Conservation (phyloP, 208 protist genomes). For the Angomonas ambiguus region DNA sequence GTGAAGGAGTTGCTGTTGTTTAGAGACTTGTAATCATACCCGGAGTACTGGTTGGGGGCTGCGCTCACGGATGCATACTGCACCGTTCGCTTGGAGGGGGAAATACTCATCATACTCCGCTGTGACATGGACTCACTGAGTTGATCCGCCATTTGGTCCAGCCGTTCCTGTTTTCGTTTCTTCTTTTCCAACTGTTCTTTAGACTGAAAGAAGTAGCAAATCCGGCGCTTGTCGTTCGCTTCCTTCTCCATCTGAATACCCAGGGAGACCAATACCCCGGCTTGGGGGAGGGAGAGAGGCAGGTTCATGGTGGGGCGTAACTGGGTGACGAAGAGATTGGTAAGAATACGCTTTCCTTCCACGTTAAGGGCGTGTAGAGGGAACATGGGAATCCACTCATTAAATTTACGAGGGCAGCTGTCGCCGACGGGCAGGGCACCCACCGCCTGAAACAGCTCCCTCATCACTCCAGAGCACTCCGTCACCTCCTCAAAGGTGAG, state of each 20-base stretch:
- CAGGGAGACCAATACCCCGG: constrained; percentile 33
- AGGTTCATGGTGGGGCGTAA: constrained; percentile 22
- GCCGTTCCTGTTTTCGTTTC: neutral
- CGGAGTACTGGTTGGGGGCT: neutral
- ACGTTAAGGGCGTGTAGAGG: constrained; percentile 57
- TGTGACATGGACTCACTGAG: neutral
- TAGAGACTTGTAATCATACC: neutral
- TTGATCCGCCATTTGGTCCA: neutral
- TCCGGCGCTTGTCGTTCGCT: neutral
- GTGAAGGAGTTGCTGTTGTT: neutral
- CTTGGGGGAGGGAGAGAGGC: constrained; percentile 30
- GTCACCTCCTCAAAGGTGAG: constrained; percentile 36
- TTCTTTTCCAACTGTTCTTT: neutral
- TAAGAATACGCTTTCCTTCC: constrained; percentile 47
- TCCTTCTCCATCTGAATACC: neutral
- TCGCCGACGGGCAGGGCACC: constrained; percentile 43
- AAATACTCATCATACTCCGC: neutral
- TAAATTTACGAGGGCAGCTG: constrained; percentile 35
- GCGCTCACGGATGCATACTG: neutral
- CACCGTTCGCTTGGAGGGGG: neutral
- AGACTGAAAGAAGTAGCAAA: constrained; percentile 26
- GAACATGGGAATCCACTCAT: constrained; percentile 52
- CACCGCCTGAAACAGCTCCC: constrained; percentile 50
- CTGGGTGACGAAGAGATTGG: constrained; percentile 44
- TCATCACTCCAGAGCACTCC: constrained; percentile 40